These are phyloP conservation scores for Diddensiella transvaalensis DNA, from an alignment of 805 yeast genomes.

Conservation along the genomic window DNA sequence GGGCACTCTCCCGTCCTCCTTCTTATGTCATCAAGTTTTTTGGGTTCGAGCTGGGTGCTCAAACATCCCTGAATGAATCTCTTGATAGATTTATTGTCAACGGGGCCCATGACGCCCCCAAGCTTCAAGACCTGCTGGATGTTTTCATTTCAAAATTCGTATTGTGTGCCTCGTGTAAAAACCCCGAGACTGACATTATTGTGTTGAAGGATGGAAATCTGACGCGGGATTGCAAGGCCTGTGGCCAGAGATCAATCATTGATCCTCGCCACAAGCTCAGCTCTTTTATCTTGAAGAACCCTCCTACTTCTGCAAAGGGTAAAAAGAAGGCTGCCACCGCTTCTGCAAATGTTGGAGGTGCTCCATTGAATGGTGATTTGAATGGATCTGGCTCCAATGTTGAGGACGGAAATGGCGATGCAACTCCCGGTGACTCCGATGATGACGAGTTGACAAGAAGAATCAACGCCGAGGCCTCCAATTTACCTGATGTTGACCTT, in stretches of 20 bases:
- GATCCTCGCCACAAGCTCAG: conserved; percentile 84
- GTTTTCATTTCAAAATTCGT: conserved; percentile 92
- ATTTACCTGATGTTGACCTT: conserved; percentile 54
- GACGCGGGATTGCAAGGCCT: conserved; percentile 94
- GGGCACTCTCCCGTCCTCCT: conserved; percentile 92
- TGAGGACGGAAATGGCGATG: conserved; percentile 52
- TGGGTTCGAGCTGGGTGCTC: conserved; percentile 97
- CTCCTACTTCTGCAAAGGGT: conserved; percentile 47
- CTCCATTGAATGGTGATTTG: conserved; percentile 40
- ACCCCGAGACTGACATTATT: conserved; percentile 93
- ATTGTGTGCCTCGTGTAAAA: conserved; percentile 89
- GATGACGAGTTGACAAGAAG: conserved; percentile 74
- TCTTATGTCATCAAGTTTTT: conserved; percentile 89
- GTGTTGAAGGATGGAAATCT: conserved; percentile 70
- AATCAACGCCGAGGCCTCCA: conserved; percentile 80
- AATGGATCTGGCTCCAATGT: conserved; percentile 45
- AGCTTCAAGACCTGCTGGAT: conserved; percentile 90
- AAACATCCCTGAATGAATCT: conserved; percentile 74
- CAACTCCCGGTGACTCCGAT: conserved; percentile 41
- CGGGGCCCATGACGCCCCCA: conserved; percentile 87
- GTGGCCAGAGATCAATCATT: conserved; percentile 84
- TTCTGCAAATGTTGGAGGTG: conserved; percentile 83
- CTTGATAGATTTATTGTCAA: conserved; percentile 87
- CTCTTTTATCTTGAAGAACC: conserved; percentile 86
- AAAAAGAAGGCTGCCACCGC: conserved; percentile 75